Base-by-base conservation (phyloP, 2,329 filamentous ascomycete genomes). In the Cladorrhinum sp. region DNA sequence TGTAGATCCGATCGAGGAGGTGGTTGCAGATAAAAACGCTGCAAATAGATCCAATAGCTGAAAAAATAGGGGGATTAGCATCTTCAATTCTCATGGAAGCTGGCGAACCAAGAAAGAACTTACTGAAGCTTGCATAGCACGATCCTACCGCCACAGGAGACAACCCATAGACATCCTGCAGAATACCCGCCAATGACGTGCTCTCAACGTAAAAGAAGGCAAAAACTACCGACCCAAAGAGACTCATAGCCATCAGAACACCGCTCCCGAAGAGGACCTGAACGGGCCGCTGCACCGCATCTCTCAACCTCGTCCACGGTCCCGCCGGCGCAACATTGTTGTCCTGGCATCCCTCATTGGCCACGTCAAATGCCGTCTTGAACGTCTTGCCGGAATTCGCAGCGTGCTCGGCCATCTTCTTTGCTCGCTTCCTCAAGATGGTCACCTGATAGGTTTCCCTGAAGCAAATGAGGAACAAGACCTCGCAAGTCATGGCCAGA, bases 391-490 rank as follows among this genome's bases (percentile, higher is more conserved):
- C 72, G 41, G 41, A 45, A 45, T 45, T 45, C 1, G 71, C 72
- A 53, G 73, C 73, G 4, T 32, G 49, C 10, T 23, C 25, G 20
- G 71, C 68, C 59, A 74, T 61, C 49, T 67, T 68, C 20, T 69
- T 70, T 5, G 74, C 80, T 55, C 77, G 73, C 2, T 75, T 74
- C 49, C 77, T 71, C 48, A 87, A 71, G 50, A 88, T 84, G 1
- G 78, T 73, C 45, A 85, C 77, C 66, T 80, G 81, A 71, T 88
- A 88, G 12, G 86, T 88, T 73, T 89, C 86, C 5, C 78, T 73
- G 66, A 83, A 85, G 66, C 74, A 79, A 0, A 73, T 72, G 7
- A 86, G 68, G 62, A 86, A 82, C 3, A 79, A 53, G 0, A 82
- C 29, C 69, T 84, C 82, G 63, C 79, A 83, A 1, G 75, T 63